A percentile compares a stretch with the other conserved stretches of the same genome.
phyloP scores from a whole-genome alignment of 1,284 basidiomycete species.

The Cutaneotrichosporon cyanovorans region DNA sequence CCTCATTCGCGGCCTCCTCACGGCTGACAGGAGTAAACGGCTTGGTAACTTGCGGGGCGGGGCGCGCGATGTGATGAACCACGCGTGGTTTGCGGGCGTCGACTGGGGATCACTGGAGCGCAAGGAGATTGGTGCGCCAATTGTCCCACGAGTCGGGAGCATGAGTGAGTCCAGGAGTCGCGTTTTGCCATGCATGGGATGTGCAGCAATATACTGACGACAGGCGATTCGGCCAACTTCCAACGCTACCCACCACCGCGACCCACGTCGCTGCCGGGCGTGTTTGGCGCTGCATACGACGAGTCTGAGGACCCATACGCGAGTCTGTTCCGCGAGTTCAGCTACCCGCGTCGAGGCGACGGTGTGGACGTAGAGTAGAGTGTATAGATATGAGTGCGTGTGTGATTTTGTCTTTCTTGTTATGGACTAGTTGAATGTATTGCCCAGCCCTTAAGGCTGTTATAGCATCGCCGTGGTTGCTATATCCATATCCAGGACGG shows the following conservation, averaged over 20 bases:
- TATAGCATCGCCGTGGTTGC: too few species aligned
- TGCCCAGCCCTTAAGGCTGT: too few species aligned
- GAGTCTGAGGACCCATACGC: constrained; percentile 36
- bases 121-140: constrained; percentile 49
- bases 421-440: too few species aligned
- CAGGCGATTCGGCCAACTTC: constrained; percentile 47
- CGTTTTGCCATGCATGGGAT: not conserved
- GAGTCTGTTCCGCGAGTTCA: constrained; percentile 38
- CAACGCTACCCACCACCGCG: constrained; percentile 45
- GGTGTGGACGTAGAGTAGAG: constrained; percentile 13
- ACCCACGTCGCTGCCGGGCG: constrained; percentile 45
- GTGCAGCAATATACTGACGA: not conserved
- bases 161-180: constrained; percentile 39
- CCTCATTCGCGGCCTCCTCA: constrained; percentile 48
- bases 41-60: constrained; percentile 49
- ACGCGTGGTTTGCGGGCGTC: constrained; percentile 49
- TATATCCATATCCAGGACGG: too few species aligned
- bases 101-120: constrained; percentile 48
- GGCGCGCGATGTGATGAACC: constrained; percentile 48
- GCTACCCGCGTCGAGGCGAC: constrained; percentile 18
- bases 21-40: constrained; percentile 47
- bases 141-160: constrained; percentile 47
- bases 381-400: too few species aligned
- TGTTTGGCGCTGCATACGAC: constrained; percentile 40
- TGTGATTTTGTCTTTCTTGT: too few species aligned